Evolutionary conservation across 495 filamentous ascomycete species (phyloP).

Genomic region (Aspergillus egyptiacus): DNA sequence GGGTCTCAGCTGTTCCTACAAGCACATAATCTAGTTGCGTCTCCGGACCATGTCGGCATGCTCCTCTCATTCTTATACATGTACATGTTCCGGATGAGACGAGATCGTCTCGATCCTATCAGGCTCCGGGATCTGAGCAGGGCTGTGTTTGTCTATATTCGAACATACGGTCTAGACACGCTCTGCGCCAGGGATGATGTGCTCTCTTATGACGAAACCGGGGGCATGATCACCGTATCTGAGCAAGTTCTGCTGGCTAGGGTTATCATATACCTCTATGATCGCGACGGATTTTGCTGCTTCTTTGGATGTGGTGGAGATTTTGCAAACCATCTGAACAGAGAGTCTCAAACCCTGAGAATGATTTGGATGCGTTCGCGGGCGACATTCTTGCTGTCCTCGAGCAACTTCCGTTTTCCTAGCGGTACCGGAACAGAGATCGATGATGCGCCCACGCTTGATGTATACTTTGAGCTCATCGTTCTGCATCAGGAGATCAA

Average conservation of each 20-base stretch:
- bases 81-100: conserved; percentile 18
- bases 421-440: not conserved
- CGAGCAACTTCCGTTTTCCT: not conserved
- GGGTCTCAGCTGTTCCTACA: conserved; percentile 7
- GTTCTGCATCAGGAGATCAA: conserved; percentile 14
- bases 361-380: conserved; percentile 13
- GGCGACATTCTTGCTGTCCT: not conserved
- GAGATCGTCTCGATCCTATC: not conserved
- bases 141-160: conserved; percentile 1
- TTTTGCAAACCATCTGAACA: conserved; percentile 7
- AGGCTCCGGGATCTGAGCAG: conserved; percentile 9
- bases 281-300: conserved; percentile 15
- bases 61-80: conserved; percentile 16
- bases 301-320: conserved; percentile 16
- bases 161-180: not conserved
- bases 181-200: conserved; percentile 10
- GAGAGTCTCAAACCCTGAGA: not conserved
- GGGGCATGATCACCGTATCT: not conserved
- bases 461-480: conserved; percentile 15
- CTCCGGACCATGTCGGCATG: conserved; percentile 8
- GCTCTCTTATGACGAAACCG: not conserved
- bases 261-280: conserved; percentile 10
- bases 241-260: conserved; percentile 11
- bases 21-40: not conserved
- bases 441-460: conserved; percentile 2